A percentile compares a stretch with the other conserved stretches of the same genome.
Evolutionary conservation across 1,284 basidiomycete genomes (phyloP).

Genomic region (Pseudozyma flocculosa): DNA sequence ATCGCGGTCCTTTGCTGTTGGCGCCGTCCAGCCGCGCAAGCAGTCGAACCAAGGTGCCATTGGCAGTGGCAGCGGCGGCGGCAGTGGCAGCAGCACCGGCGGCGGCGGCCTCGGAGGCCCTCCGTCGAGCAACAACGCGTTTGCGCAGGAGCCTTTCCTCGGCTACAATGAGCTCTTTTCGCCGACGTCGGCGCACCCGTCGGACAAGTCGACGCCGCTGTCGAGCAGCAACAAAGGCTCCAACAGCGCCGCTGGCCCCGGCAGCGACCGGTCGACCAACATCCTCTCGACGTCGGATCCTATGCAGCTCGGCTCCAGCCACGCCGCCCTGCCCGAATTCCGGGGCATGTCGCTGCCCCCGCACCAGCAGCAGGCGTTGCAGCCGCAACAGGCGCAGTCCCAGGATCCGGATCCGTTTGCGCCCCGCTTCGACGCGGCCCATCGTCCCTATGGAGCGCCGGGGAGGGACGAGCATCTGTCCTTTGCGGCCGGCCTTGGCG

Average conservation of each 20-base stretch:
- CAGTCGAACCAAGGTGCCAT: constrained; percentile 19
- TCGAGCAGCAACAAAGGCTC: constrained; percentile 14
- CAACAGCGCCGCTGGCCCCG: not conserved
- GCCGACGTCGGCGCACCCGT: constrained; percentile 16
- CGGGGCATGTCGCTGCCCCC: constrained; percentile 19
- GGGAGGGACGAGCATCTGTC: not conserved
- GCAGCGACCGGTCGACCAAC: not conserved
- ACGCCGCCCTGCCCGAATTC: constrained; percentile 10
- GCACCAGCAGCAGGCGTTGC: constrained; percentile 8
- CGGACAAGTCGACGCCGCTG: constrained; percentile 19
- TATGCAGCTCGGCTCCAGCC: constrained; percentile 23
- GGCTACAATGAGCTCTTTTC: constrained; percentile 47
- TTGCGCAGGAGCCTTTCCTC: constrained; percentile 30
- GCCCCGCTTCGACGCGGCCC: constrained; percentile 15
- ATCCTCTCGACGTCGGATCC: constrained; percentile 31
- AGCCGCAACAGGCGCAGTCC: constrained; percentile 4
- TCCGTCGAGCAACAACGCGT: constrained; percentile 1
- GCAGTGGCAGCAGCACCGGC: constrained; percentile 1
- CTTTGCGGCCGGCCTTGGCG: not conserved
- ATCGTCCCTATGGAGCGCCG: not conserved
- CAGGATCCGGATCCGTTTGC: constrained; percentile 22
- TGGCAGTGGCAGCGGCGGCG: constrained; percentile 4
- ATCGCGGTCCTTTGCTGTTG: constrained; percentile 4
- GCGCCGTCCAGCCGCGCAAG: constrained; percentile 19
- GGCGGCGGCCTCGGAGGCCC: not conserved